Evolutionary conservation across 2,329 filamentous ascomycete genomes (phyloP), one percentile per base, ranked within the genome.

Genomic region (Calonectria naviculata): DNA sequence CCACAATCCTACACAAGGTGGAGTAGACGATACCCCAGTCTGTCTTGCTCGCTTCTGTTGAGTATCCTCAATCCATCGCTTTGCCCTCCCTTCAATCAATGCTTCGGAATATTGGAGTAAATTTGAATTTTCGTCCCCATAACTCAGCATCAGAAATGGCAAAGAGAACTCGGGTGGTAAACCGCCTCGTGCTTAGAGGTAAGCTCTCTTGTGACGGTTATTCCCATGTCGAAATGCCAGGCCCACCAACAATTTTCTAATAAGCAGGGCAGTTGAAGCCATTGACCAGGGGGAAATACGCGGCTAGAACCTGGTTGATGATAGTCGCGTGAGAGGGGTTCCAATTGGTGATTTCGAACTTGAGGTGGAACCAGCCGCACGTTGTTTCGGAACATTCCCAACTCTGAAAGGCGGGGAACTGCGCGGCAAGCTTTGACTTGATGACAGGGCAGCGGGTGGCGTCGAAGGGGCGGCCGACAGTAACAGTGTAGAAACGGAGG

Each of bases 361-460:
- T 58, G 54, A 58, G 54, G 13, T 58, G 31, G 54, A 60, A 60
- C 54, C 54, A 60, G 36, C 36, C 54, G 34, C 54, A 58, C 12
- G n/a, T 12, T 12, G 54, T 58, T 58, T 58, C 54, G n/a, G 21
- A 26, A 34, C 54, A 41, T 34, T 21, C 13, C 54, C 54, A 58
- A 34, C 54, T 58, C 54, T 58, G 54, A 24, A 58, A 41, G 24
- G 54, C 34, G 21, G 54, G 34, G 31, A 58, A 58, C 21, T 58
- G 54, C 10, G 31, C 54, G 5, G 31, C 54, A 7, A 58, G 54
- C 34, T 38, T 26, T 5, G 31, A 38, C 34, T 58, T 17, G 24
- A 41, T 58, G 8, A 38, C 54, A n/a, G 54, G 34, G 54, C 54
- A 58, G 54, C 54, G 34, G 19, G n/a, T 58, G 6, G 54, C 54